Conservation (phyloP, 805 yeast genomes). For the Suhomyces kilbournensis region DNA sequence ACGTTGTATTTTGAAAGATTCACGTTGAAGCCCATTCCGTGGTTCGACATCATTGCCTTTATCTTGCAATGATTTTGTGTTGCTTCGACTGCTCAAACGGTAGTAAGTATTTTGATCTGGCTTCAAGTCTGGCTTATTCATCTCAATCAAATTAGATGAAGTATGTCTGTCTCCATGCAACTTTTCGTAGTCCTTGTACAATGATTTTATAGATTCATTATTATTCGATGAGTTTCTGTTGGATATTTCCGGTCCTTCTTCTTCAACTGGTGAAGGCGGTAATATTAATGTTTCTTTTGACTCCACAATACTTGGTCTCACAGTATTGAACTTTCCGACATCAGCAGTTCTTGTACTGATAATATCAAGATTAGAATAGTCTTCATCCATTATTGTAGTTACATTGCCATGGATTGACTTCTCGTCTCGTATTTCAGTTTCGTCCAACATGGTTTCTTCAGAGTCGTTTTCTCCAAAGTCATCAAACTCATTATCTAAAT, state of each 20-base stretch:
- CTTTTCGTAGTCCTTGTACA: constrained; percentile 25
- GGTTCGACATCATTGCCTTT: neutral
- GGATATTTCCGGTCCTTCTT: constrained; percentile 4
- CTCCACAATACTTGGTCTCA: constrained; percentile 23
- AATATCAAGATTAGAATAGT: constrained; percentile 24
- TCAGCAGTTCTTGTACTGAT: constrained; percentile 29
- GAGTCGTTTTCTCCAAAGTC: constrained; percentile 11
- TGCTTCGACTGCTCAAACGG: neutral
- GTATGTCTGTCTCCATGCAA: constrained; percentile 9
- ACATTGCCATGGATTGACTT: constrained; percentile 8
- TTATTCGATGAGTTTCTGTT: neutral
- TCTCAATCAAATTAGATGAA: constrained; percentile 9
- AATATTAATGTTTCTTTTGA: constrained; percentile 28
- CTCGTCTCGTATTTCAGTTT: constrained; percentile 9
- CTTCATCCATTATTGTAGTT: constrained; percentile 14
- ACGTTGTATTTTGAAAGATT: neutral
- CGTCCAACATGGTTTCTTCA: constrained; percentile 20
- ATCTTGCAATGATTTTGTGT: neutral
- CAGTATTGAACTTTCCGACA: constrained; percentile 22
- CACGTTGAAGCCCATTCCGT: neutral
- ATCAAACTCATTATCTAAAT: constrained; percentile 18
- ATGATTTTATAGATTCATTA: constrained; percentile 17
- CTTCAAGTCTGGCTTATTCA: constrained; percentile 11
- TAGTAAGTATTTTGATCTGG: constrained; percentile 4
- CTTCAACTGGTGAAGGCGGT: constrained; percentile 1